These are phyloP conservation scores for Adiantum capillusveneris DNA, from an alignment of 75 land plant species.

Conservation along the genomic window DNA sequence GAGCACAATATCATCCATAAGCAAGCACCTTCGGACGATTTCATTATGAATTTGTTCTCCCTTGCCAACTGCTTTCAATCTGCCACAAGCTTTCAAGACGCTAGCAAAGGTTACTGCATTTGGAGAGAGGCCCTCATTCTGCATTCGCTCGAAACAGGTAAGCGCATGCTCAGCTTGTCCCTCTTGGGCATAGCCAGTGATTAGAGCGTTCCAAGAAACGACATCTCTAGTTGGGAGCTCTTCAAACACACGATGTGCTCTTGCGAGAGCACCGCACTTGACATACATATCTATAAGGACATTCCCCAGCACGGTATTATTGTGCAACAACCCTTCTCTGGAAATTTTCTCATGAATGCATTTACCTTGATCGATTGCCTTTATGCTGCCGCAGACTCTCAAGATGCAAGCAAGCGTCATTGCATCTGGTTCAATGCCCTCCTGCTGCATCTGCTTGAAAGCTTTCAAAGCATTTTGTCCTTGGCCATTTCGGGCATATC, in stretches of 20 bases:
- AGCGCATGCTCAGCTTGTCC: conserved; percentile 9
- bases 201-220: conserved; percentile 22
- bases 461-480: conserved; percentile 12
- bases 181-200: conserved; percentile 10
- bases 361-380: conserved; percentile 6
- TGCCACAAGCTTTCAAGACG: too few species aligned
- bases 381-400: conserved; percentile 13
- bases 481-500: conserved; percentile 9
- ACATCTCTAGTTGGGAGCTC: conserved; percentile 3
- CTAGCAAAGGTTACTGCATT: too few species aligned
- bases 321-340: conserved; percentile 4
- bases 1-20: too few species aligned
- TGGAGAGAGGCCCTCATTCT: too few species aligned
- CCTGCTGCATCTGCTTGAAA: conserved; percentile 9
- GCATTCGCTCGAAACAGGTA: conserved; percentile 9
- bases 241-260: conserved; percentile 16
- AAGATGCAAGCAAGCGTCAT: conserved; percentile 17
- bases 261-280: conserved; percentile 13
- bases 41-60: too few species aligned
- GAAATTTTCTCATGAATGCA: conserved; percentile 5
- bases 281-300: conserved; percentile 22
- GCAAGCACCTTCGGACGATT: too few species aligned
- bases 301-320: conserved; percentile 14
- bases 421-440: conserved; percentile 16
- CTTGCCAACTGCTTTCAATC: too few species aligned